Conservation (phyloP, 768 basidiomycete species). For the Termitomyces sp. region DNA sequence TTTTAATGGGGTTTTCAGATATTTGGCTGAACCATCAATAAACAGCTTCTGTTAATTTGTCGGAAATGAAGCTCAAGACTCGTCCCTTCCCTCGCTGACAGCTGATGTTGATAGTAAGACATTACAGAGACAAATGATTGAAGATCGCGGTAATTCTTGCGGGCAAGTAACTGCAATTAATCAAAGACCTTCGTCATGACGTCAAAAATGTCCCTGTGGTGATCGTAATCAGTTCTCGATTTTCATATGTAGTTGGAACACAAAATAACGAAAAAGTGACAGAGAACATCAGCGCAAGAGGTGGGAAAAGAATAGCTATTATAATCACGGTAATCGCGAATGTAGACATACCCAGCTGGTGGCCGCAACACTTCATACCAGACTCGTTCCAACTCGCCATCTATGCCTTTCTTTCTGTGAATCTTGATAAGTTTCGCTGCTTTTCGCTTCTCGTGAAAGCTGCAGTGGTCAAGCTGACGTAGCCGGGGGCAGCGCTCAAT, state of each 20-base stretch:
- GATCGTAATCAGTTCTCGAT: not conserved
- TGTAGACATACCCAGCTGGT: constrained; percentile 21
- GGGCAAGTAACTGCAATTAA: not conserved
- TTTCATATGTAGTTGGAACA: too few relatives aligned
- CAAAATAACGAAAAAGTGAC: not conserved
- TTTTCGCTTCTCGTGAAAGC: constrained; percentile 25
- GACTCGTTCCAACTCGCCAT: constrained; percentile 20
- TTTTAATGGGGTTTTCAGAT: too few relatives aligned
- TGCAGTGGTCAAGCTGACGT: constrained; percentile 35
- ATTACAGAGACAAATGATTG: not conserved
- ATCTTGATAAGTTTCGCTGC: constrained; percentile 33
- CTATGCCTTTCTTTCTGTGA: constrained; percentile 21
- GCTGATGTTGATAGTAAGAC: not conserved
- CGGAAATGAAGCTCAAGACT: too few relatives aligned
- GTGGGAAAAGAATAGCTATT: not conserved
- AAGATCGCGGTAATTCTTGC: not conserved
- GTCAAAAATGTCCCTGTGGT: constrained; percentile 5
- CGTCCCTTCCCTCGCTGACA: not conserved
- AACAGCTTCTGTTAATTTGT: too few relatives aligned
- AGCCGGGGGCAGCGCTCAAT: constrained; percentile 34
- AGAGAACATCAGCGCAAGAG: not conserved
- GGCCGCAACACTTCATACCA: constrained; percentile 27
- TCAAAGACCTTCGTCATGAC: not conserved
- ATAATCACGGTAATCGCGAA: not conserved
- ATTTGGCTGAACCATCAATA: too few relatives aligned